A percentile compares a stretch with the other conserved stretches of the same genome.
These are phyloP conservation scores for Hortiboletus flavorubellus DNA, from an alignment of 768 basidiomycete species.

Conservation along the genomic window DNA sequence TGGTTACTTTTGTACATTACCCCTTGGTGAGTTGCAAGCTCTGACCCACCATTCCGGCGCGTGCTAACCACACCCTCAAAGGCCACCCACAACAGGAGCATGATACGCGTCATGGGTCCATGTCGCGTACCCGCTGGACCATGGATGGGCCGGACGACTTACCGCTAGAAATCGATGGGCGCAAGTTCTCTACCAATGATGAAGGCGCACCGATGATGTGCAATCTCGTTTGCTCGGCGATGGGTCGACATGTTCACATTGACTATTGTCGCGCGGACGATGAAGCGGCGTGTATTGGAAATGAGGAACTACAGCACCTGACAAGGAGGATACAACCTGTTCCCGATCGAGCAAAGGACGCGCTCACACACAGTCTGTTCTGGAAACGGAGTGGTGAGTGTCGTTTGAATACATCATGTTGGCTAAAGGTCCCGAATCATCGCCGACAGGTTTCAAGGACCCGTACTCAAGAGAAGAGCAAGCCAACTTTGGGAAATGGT, in stretches of 20 bases:
- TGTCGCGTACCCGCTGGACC: constrained; percentile 56
- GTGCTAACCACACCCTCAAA: constrained; percentile 18
- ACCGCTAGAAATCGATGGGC: constrained; percentile 51
- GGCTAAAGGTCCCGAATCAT: neutral
- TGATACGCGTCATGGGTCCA: constrained; percentile 61
- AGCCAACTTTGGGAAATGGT: constrained; percentile 53
- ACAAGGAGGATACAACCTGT: constrained; percentile 41
- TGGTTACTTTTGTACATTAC: constrained; percentile 56
- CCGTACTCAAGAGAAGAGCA: constrained; percentile 61
- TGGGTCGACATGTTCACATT: constrained; percentile 57
- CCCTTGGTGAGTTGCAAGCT: constrained; percentile 39
- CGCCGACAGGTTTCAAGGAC: constrained; percentile 52
- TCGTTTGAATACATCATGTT: neutral
- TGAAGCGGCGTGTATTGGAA: constrained; percentile 35
- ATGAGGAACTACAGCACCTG: constrained; percentile 47
- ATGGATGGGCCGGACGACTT: constrained; percentile 51
- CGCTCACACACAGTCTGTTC: constrained; percentile 49
- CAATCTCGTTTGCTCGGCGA: constrained; percentile 49
- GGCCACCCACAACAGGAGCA: constrained; percentile 60
- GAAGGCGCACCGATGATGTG: constrained; percentile 66
- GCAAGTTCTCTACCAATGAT: constrained; percentile 50
- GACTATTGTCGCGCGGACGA: constrained; percentile 49
- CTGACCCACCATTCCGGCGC: accelerated
- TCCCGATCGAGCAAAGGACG: constrained; percentile 49
- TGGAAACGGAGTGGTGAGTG: constrained; percentile 56